A percentile compares a stretch with the other conserved stretches of the same genome.
Evolutionary conservation across 2,329 filamentous ascomycete genomes (phyloP).

Genomic region (Colletotrichum destructivum): DNA sequence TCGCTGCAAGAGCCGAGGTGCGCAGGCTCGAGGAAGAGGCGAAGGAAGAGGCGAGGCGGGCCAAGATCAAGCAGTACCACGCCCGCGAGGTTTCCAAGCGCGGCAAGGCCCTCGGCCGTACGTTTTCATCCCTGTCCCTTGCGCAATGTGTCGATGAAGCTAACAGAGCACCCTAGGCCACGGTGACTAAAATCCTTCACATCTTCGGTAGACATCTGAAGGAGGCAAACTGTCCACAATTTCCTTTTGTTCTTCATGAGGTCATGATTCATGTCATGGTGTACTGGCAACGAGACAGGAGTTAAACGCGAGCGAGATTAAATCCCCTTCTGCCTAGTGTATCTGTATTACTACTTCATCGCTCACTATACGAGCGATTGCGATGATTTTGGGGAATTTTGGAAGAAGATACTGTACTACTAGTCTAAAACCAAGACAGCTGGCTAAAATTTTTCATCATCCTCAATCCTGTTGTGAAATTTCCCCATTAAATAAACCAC

Average conservation of each 20-base stretch:
- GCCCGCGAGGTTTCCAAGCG: slow-evolving; percentile 77
- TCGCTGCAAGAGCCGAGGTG: slow-evolving; percentile 75
- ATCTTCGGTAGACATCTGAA: not conserved
- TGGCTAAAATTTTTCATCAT: not conserved
- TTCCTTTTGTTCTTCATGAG: slow-evolving; percentile 9
- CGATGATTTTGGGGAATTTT: not conserved
- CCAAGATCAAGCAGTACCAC: slow-evolving; percentile 78
- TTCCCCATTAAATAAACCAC: too few relatives aligned
- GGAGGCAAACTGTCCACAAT: too few relatives aligned
- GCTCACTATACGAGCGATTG: not conserved
- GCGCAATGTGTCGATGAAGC: not conserved
- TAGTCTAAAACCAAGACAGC: not conserved
- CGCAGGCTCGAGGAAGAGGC: slow-evolving; percentile 76
- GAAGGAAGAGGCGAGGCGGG: slow-evolving; percentile 73
- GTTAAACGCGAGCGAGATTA: not conserved
- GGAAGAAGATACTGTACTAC: not conserved
- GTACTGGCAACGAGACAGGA: slow-evolving; percentile 4
- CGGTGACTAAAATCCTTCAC: slow-evolving; percentile 23
- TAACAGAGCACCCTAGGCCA: slow-evolving; percentile 23
- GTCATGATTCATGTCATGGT: not conserved
- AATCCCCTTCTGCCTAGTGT: slow-evolving; percentile 7
- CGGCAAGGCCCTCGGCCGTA: slow-evolving; percentile 79
- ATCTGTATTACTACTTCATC: slow-evolving; percentile 27
- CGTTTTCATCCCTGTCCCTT: slow-evolving; percentile 51
- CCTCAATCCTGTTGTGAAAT: too few relatives aligned